Conservation (phyloP, 805 yeast genomes). For the Wickerhamiella azymoides region DNA sequence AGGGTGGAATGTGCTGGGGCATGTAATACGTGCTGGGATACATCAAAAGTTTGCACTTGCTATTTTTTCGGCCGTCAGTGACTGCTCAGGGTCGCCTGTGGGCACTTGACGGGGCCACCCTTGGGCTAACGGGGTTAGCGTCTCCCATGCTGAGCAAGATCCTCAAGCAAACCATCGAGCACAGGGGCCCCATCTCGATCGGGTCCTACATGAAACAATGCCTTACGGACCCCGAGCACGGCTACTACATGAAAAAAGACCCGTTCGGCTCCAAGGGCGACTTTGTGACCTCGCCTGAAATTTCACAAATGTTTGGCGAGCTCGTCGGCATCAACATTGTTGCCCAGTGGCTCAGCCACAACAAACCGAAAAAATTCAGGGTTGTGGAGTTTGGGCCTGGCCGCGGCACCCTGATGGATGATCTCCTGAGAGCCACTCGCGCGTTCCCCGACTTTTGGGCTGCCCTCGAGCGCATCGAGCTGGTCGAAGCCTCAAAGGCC, state of each 20-base stretch:
- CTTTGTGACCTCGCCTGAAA: slow-evolving; percentile 76
- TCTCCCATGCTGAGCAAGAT: slow-evolving; percentile 9
- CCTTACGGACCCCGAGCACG: slow-evolving; percentile 59
- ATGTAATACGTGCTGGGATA: too few relatives aligned
- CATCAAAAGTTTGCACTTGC: too few relatives aligned
- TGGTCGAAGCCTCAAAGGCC: slow-evolving; percentile 62
- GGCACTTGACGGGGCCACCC: too few relatives aligned
- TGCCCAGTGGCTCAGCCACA: slow-evolving; percentile 42
- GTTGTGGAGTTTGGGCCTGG: slow-evolving; percentile 80
- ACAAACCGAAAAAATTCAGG: slow-evolving; percentile 35
- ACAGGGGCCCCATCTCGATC: slow-evolving; percentile 66
- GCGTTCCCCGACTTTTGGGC: slow-evolving; percentile 25
- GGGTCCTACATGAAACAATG: slow-evolving; percentile 72
- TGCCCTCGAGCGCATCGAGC: slow-evolving; percentile 28
- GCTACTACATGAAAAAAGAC: slow-evolving; percentile 66
- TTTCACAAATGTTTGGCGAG: slow-evolving; percentile 78
- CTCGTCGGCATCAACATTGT: slow-evolving; percentile 58
- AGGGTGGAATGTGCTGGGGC: too few relatives aligned
- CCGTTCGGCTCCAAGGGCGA: slow-evolving; percentile 62
- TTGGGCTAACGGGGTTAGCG: too few relatives aligned
- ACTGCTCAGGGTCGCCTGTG: too few relatives aligned
- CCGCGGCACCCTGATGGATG: slow-evolving; percentile 62
- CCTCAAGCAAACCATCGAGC: slow-evolving; percentile 22
- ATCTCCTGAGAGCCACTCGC: slow-evolving; percentile 32
- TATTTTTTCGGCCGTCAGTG: too few relatives aligned